Conservation (phyloP, 176 grass and related monocot genomes). For the Hsuehochloa calcarea region DNA sequence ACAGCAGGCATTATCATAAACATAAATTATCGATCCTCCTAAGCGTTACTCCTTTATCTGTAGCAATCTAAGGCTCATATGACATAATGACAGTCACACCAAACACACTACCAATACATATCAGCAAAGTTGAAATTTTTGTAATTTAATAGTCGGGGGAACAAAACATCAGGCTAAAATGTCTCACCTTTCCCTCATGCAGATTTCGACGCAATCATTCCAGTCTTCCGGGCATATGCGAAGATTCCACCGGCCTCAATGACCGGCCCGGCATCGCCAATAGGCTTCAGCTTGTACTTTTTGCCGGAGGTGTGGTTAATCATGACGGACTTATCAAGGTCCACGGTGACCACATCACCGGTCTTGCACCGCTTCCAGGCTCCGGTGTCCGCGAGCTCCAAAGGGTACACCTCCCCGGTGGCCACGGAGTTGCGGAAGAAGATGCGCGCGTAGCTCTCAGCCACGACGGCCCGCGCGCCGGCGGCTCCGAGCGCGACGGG, state of each 20-base stretch:
- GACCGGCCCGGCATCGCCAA: slow-evolving; percentile 93
- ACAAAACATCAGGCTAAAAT: not conserved
- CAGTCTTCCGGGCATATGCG: slow-evolving; percentile 84
- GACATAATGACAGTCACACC: not conserved
- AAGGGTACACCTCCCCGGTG: slow-evolving; percentile 86
- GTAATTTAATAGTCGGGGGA: not conserved
- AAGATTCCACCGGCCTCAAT: slow-evolving; percentile 93
- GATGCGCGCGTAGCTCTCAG: slow-evolving; percentile 79
- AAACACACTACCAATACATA: not conserved
- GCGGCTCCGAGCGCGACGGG: slow-evolving; percentile 90
- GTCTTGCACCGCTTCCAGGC: slow-evolving; percentile 71
- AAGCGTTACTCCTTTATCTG: not conserved
- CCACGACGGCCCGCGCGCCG: slow-evolving; percentile 58
- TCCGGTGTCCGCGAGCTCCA: slow-evolving; percentile 57
- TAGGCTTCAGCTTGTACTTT: slow-evolving; percentile 86
- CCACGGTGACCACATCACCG: slow-evolving; percentile 76
- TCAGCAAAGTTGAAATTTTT: not conserved
- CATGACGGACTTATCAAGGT: slow-evolving; percentile 57
- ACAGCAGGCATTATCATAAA: not conserved
- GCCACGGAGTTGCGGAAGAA: slow-evolving; percentile 93
- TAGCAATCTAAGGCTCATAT: not conserved
- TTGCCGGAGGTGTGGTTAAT: slow-evolving; percentile 89
- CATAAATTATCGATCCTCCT: not conserved
- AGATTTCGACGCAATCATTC: slow-evolving; percentile 73
- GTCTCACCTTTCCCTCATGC: slow-evolving; percentile 45